Evolutionary conservation across 2,329 filamentous ascomycete genomes (phyloP), one percentile per base, ranked within the genome.

Genomic region (Penicillium sp.): DNA sequence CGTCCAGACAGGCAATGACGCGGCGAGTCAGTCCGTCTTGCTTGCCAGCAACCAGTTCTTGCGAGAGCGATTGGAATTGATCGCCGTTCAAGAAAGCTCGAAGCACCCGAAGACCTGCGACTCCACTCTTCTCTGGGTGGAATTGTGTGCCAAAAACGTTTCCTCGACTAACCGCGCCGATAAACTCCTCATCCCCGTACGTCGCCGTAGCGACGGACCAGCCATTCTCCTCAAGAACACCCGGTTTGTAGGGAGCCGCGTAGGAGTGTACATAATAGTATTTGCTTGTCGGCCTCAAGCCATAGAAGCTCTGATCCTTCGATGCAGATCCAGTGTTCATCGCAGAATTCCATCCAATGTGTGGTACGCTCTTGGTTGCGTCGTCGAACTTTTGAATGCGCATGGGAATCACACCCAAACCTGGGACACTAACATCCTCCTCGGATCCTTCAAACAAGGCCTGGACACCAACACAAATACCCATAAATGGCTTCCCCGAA

Each of bases 181-280:
- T 81, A 60, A 98, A 98, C 25, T 85, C 84, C 70, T 98, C 89
- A 10, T 78, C 73, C 20, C 90, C 90, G 65, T 98, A 98, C 11
- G 79, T 82, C 13, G 84, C 90, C 2, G 87, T 94, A 1, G 93
- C 93, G n/a, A 97, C 85, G 7, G 81, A 80, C 91, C 93, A 98
- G 17, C 91, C 93, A 21, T 85, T 77, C 39, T 74, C 74, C 67
- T 96, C 89, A 9, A 96, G 75, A 50, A 84, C 76, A 23, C 85
- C 87, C 31, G 78, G 68, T 36, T 70, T 69, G 64, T 96, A 95
- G 3, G 84, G 84, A 17, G 81, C 83, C 42, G 89, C 90, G 69
- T 93, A 98, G 2, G 88, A 90, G 74, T 98, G 93, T 41, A 98
- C 91, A 62, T 98, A 98, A 72, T 98, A 98, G 74, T 98, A 98